These are phyloP conservation scores for Talaromyces nanjingensis DNA, from an alignment of 495 filamentous ascomycete species.

Conservation along the genomic window DNA sequence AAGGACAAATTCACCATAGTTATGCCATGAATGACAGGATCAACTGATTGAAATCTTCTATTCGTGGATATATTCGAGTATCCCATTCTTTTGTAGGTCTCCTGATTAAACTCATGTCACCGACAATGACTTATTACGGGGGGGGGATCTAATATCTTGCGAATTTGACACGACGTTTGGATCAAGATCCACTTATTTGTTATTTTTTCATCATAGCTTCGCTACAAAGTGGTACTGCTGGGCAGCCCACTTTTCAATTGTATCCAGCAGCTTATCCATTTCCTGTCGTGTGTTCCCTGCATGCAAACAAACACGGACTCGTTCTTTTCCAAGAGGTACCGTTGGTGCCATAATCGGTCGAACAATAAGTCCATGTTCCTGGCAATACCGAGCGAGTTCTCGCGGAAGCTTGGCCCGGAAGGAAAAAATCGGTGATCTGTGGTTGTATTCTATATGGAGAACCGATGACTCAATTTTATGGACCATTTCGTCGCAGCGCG, in stretches of 20 bases:
- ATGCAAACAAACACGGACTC: slow-evolving; percentile 26
- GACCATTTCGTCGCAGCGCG: slow-evolving; percentile 18
- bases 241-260: slow-evolving; percentile 22
- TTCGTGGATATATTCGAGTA: background rate
- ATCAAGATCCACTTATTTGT: background rate
- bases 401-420: slow-evolving; percentile 14
- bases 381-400: slow-evolving; percentile 18
- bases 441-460: slow-evolving; percentile 11
- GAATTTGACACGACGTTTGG: background rate
- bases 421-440: slow-evolving; percentile 15
- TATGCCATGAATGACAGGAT: background rate
- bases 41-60: background rate
- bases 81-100: background rate
- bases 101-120: background rate
- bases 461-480: slow-evolving; percentile 11
- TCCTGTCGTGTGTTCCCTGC: slow-evolving; percentile 22
- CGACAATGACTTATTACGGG: background rate
- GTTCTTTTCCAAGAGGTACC: slow-evolving; percentile 21
- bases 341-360: slow-evolving; percentile 24
- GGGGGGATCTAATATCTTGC: background rate
- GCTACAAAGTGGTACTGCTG: slow-evolving; percentile 4
- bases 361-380: slow-evolving; percentile 17
- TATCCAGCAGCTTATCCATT: slow-evolving; percentile 16
- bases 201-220: background rate
- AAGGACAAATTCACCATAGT: background rate